Evolutionary conservation across 768 basidiomycete species (phyloP), one percentile per base, ranked within the genome.

Genomic region (Solioccasus polychromus): DNA sequence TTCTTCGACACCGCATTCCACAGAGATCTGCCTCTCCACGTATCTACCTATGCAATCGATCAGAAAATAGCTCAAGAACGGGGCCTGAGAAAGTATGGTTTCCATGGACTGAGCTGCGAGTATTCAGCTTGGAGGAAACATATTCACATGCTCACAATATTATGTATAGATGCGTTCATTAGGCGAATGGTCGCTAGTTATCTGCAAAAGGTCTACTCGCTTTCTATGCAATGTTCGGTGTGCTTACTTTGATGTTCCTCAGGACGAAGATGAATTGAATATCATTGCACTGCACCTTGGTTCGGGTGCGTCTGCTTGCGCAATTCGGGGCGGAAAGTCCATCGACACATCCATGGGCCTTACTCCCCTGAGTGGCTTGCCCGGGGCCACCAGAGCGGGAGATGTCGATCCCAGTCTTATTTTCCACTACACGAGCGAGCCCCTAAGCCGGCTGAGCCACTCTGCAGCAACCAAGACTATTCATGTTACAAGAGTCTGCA

Each of bases 1-100:
- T 88, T 85, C 58, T 96, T 95, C 60, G 92, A 96, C 64, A 89
- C 91, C 0, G 76, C 88, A 5, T 92, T 92, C 67, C 89, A 95
- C 65, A 74, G 74, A 37, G 75, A 86, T 9, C 77, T 97, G 14
- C 89, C 90, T 0, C 54, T 67, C 5, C 83, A 92, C 57, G 80
- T 93, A 43, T 78, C 85, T 30, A 85, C 79, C 41, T 94, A 92
- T 59, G 80, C 91, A 0, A 83, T 95, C 42, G 69, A 85, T 51
- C 85, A 78, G 53, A 59, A 68, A 8, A 68, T 85, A 35, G 80
- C 86, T 0, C 70, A 71, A 30, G 68, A 78, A 35, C 79, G 81
- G 35, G 85, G 87, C 1, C 72, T 95, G 35, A 81, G 80, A 61
- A 93, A 92, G 65, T 95, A 94, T 58, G 93, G 93, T 15, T 93